Base-by-base conservation (phyloP, 2,329 filamentous ascomycete species). In the Aspergillus quadricinctus region DNA sequence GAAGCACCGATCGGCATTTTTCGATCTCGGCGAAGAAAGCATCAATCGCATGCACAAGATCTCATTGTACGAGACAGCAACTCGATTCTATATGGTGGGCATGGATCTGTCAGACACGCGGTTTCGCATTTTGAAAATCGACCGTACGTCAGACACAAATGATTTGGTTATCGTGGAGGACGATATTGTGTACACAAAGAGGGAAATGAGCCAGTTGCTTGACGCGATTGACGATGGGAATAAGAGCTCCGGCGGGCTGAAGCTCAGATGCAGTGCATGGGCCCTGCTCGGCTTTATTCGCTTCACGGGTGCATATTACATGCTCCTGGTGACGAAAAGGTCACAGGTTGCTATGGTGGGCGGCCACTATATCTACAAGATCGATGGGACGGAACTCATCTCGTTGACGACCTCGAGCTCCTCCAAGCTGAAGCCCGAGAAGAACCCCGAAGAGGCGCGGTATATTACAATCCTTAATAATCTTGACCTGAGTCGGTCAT, bases 201-300 rank as follows among this genome's bases (percentile, higher is more conserved):
- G 88, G 71, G 91, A 97, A 74, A 95, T 97, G 85, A 92, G 89
- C 66, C 88, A 94, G 72, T 81, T 97, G n/a, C 78, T 99, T 49
- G 91, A 94, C 71, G 89, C 92, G 17, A 95, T 99, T 56, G 92
- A 97, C 66, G 90, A 97, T 70, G 94, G 94, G 0, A 99, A 97
- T 73, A 92, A 90, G 67, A 87, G 85, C 7, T 91, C 91, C 0
- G 94, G 94, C 25, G 94, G 94, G 1, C 83, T 99, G 75, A 94
- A 89, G 72, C 81, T 96, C 55, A 90, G 90, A 57, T 95, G 90
- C 72, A 95, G 87, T 57, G 91, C 90, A 4, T 99, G 93, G 94
- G 94, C 94, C 1, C 77, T 99, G 27, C 79, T 99, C 27, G 94
- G 94, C 3, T 99, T 99, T 73, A 94, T 99, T 72, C 85, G 90